These are phyloP conservation scores for Selaginella moellendorffii DNA, from an alignment of 75 land plant genomes.

Conservation along the genomic window DNA sequence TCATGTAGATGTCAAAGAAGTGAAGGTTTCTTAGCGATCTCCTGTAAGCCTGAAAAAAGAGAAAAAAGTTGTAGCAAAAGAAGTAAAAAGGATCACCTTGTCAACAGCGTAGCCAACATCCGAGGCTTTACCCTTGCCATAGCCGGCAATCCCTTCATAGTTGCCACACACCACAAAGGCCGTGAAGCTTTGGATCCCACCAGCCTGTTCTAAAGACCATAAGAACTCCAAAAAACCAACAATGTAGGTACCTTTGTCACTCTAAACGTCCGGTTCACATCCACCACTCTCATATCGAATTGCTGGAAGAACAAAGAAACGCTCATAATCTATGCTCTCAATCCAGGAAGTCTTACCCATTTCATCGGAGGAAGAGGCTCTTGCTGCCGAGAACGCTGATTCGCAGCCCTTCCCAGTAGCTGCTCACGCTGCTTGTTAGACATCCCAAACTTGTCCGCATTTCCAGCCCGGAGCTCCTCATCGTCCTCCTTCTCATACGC, in stretches of 20 bases:
- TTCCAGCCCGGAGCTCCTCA: background rate
- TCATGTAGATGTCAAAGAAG: slow-evolving; percentile 62
- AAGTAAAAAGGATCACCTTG: slow-evolving; percentile 22
- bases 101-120: slow-evolving; percentile 49
- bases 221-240: background rate
- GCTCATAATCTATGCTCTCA: background rate
- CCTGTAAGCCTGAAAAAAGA: slow-evolving; percentile 46
- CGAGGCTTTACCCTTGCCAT: slow-evolving; percentile 76
- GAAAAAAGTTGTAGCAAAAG: background rate
- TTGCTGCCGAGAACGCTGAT: background rate
- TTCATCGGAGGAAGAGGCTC: background rate
- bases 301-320: slow-evolving; percentile 45
- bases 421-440: background rate
- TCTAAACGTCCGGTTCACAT: slow-evolving; percentile 87
- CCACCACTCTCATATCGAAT: slow-evolving; percentile 62
- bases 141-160: slow-evolving; percentile 75
- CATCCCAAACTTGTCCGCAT: background rate
- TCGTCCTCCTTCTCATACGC: background rate
- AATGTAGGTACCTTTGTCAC: slow-evolving; percentile 64
- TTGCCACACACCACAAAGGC: slow-evolving; percentile 86
- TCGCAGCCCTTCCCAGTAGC: background rate
- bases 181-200: slow-evolving; percentile 60
- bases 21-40: slow-evolving; percentile 82
- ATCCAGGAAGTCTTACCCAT: background rate
- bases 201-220: slow-evolving; percentile 41